These are phyloP conservation scores for Ormosia emarginata DNA, from an alignment of 306 rosid species.

Conservation along the genomic window DNA sequence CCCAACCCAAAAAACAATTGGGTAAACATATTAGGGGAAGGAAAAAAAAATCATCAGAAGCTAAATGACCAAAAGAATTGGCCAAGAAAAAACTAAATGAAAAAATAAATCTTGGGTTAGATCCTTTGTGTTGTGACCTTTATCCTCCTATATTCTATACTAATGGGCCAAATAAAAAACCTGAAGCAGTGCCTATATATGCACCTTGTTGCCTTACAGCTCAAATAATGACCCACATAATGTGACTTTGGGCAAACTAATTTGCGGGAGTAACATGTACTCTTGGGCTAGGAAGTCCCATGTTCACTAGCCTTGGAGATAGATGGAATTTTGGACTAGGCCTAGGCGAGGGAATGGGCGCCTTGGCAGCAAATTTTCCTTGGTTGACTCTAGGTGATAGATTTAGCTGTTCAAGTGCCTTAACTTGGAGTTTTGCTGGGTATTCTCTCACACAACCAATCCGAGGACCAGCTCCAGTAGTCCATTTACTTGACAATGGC, in stretches of 20 bases:
- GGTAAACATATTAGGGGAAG: slow-evolving; percentile 5
- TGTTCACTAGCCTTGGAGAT: slow-evolving; percentile 59
- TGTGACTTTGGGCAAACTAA: background rate
- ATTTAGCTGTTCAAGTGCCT: slow-evolving; percentile 72
- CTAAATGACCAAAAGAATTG: slow-evolving; percentile 27
- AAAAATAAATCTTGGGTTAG: slow-evolving; percentile 30
- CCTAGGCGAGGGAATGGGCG: slow-evolving; percentile 73
- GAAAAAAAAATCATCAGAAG: background rate
- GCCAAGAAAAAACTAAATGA: background rate
- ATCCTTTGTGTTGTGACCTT: slow-evolving; percentile 1
- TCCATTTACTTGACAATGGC: slow-evolving; percentile 52
- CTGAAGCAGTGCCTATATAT: background rate
- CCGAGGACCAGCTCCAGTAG: slow-evolving; percentile 55
- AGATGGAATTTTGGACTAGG: slow-evolving; percentile 64
- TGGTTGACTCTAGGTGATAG: slow-evolving; percentile 52
- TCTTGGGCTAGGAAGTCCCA: slow-evolving; percentile 64
- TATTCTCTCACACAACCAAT: slow-evolving; percentile 69
- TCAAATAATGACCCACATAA: background rate
- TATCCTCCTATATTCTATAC: background rate
- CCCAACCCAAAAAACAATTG: slow-evolving; percentile 19
- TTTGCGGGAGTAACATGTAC: background rate
- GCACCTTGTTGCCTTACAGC: no score
- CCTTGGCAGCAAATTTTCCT: slow-evolving; percentile 22
- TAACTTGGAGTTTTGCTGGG: slow-evolving; percentile 58
- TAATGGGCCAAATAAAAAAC: background rate